Evolutionary conservation across 257 asterid species (phyloP).

Genomic region (Plantago ovata): DNA sequence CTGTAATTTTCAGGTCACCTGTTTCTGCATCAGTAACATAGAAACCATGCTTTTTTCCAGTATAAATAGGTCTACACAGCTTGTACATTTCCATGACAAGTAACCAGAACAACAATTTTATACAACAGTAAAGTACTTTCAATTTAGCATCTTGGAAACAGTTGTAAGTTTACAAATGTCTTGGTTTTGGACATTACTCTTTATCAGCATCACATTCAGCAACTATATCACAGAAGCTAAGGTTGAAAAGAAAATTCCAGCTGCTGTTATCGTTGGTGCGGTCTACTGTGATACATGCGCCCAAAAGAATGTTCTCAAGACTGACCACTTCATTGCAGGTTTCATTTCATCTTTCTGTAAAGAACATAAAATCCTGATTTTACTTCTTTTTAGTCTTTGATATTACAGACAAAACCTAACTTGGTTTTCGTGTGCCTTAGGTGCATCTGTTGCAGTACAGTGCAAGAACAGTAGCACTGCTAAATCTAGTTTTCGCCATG

Average conservation of each 20-base stretch:
- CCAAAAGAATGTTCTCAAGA: background rate
- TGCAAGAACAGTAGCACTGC: background rate
- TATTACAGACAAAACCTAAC: background rate
- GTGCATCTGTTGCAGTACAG: constrained; percentile 9
- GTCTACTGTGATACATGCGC: constrained; percentile 1
- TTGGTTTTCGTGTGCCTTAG: background rate
- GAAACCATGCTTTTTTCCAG: no score
- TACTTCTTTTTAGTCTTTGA: no score
- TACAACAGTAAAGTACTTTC: no score
- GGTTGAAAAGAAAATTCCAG: background rate
- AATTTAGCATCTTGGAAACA: background rate
- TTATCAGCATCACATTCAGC: constrained; percentile 1
- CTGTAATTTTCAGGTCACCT: background rate
- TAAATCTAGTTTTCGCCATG: background rate
- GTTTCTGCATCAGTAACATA: no score
- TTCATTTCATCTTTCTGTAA: background rate
- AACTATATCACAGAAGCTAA: background rate
- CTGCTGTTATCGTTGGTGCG: constrained; percentile 5
- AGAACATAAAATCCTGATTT: background rate
- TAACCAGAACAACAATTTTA: no score
- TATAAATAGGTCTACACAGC: no score
- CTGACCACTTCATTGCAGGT: constrained; percentile 6
- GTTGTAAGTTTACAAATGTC: constrained; percentile 1
- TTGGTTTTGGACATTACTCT: constrained; percentile 2
- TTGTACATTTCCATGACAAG: no score